These are phyloP conservation scores for Phalaenopsis hybrid DNA, from an alignment of 116 monocot species.

Conservation along the genomic window DNA sequence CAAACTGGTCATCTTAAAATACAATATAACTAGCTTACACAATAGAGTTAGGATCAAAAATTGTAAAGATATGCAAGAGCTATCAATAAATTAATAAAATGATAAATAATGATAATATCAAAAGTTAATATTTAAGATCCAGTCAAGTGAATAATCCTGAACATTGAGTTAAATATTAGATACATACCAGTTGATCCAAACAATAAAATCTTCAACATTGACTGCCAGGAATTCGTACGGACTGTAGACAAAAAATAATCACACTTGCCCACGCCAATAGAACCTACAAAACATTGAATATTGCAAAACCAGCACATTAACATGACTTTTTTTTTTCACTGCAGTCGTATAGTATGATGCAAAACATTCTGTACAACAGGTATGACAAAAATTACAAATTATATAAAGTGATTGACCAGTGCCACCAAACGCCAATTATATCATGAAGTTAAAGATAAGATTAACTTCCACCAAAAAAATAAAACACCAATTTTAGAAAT, in stretches of 20 bases:
- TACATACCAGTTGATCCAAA: slow-evolving; percentile 8
- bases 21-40: background rate
- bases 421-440: background rate
- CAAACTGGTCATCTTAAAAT: background rate
- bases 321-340: background rate
- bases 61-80: background rate
- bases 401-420: background rate
- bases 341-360: background rate
- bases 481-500: background rate
- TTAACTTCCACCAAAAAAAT: background rate
- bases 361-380: background rate
- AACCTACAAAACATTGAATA: background rate
- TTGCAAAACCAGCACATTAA: background rate
- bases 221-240: background rate
- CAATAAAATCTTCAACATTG: slow-evolving; percentile 4
- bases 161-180: background rate
- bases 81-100: background rate
- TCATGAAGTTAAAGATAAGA: background rate
- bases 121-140: background rate
- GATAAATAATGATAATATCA: background rate
- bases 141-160: background rate
- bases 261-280: background rate
- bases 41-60: background rate
- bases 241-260: background rate
- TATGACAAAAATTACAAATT: background rate